Percentiles rank a stretch among this genome's conserved stretches.
Evolutionary conservation across 257 asterid species (phyloP).

Genomic region (Parsonsia alboflavescens): DNA sequence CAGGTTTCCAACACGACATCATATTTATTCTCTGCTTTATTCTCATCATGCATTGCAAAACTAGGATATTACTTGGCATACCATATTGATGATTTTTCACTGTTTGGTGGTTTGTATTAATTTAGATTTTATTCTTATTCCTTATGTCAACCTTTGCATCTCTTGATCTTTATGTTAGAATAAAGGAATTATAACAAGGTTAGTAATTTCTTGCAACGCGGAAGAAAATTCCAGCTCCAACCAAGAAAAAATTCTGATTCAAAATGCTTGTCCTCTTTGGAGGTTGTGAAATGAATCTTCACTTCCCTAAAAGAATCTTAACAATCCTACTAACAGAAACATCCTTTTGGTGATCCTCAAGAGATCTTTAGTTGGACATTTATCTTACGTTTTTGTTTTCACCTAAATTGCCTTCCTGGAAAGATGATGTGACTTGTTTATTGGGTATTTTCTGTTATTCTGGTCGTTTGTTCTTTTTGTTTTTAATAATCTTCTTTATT

Average conservation of each 20-base stretch:
- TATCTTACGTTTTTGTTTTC: not conserved
- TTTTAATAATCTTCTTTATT: constrained; percentile 1
- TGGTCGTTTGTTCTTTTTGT: not conserved
- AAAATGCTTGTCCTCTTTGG: not conserved
- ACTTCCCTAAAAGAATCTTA: not conserved
- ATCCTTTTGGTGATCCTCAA: not conserved
- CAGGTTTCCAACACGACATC: constrained; percentile 25
- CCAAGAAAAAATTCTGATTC: not conserved
- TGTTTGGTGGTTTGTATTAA: not conserved
- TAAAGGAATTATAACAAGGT: not conserved
- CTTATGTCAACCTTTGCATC: not conserved
- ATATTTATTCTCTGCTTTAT: constrained; percentile 2
- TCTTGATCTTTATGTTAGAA: not conserved
- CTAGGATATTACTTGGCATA: not conserved
- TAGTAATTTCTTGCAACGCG: not conserved
- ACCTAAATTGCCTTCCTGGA: not conserved
- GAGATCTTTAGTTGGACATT: not conserved
- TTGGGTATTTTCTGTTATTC: not conserved
- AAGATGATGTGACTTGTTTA: not conserved
- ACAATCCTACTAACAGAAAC: not conserved
- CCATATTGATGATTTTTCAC: not conserved
- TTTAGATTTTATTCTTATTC: not conserved
- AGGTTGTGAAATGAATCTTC: not conserved
- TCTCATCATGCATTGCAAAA: not conserved
- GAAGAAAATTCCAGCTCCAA: no score